Percentiles rank a stretch among this genome's conserved stretches.
Conservation (phyloP, 2,329 filamentous ascomycete genomes). For the Aureobasidium zeae region DNA sequence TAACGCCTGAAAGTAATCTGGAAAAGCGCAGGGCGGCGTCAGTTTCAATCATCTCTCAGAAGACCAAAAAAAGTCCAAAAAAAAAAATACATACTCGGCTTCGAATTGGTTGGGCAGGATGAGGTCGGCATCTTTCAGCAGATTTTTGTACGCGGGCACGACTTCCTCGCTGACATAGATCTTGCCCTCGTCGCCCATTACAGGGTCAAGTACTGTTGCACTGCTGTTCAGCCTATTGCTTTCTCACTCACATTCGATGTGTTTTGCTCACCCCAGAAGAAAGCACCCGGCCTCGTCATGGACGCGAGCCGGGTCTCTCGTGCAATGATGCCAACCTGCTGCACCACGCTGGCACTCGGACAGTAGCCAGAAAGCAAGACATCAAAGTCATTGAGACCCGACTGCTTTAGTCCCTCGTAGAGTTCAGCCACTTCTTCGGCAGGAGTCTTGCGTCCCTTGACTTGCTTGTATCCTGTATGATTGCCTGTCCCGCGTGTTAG, state of each 20-base stretch:
- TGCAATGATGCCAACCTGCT: slow-evolving; percentile 75
- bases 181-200: slow-evolving; percentile 93
- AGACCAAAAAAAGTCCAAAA: slow-evolving; percentile 6
- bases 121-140: slow-evolving; percentile 74
- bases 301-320: slow-evolving; percentile 65
- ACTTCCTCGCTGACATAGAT: slow-evolving; percentile 89
- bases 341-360: slow-evolving; percentile 74
- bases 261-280: slow-evolving; percentile 66
- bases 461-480: slow-evolving; percentile 84
- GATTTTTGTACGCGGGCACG: slow-evolving; percentile 76
- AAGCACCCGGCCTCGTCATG: slow-evolving; percentile 54
- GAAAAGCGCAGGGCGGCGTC: neutral
- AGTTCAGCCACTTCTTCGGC: slow-evolving; percentile 76
- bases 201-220: slow-evolving; percentile 72
- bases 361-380: slow-evolving; percentile 94
- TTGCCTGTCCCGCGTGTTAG: slow-evolving; percentile 66
- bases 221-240: neutral
- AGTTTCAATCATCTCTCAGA: neutral
- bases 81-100: slow-evolving; percentile 61
- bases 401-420: slow-evolving; percentile 75
- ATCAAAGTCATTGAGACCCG: slow-evolving; percentile 79
- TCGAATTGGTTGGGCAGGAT: slow-evolving; percentile 97
- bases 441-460: slow-evolving; percentile 73
- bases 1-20: slow-evolving; percentile 75
- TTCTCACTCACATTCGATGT: no score